Evolutionary conservation across 805 yeast genomes (phyloP), one percentile per base, ranked within the genome.

Genomic region (Starmera dryadoides): DNA sequence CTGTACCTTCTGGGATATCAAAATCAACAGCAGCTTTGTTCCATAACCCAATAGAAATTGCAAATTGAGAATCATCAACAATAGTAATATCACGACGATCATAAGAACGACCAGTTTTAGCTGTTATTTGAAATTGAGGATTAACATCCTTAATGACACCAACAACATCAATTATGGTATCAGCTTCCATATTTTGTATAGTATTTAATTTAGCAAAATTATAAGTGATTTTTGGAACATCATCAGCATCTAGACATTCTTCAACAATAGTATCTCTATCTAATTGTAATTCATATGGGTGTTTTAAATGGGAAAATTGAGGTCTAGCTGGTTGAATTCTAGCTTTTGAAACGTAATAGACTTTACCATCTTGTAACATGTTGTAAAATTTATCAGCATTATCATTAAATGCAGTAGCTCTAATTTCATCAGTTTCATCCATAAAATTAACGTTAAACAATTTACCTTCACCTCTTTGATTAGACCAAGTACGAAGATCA

Each of bases 361-460:
- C 94, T 60, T 84, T 80, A 28, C 96, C 96, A 56, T 88, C 98
- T 59, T 85, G 85, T 37, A 93, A 63, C 23, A 79, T 53, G 49
- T 82, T 85, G 64, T 76, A 81, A 56, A 76, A 83, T 56, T 77
- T 79, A 43, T 85, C 95, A 11, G 91, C 96, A 51, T 75, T 73
- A 30, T 86, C 91, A 59, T 85, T 86, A 63, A 93, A 93, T 2
- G 93, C 96, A 3, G 98, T 88, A 10, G 96, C 97, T 54, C 93
- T 75, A 50, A 93, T 93, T 66, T 93, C 98, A 53, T 93, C 96
- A 6, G 96, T 84, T 58, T 93, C 95, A 58, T 93, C 98, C 41
- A 91, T 64, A 42, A 93, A 78, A 50, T 87, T 86, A 23, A 87
- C 86, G 51, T 82, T 84, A 68, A 93, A 88, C 43, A 93, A 71